Evolutionary conservation across 306 rosid species (phyloP).

Genomic region (peach (Prunus persica)): DNA sequence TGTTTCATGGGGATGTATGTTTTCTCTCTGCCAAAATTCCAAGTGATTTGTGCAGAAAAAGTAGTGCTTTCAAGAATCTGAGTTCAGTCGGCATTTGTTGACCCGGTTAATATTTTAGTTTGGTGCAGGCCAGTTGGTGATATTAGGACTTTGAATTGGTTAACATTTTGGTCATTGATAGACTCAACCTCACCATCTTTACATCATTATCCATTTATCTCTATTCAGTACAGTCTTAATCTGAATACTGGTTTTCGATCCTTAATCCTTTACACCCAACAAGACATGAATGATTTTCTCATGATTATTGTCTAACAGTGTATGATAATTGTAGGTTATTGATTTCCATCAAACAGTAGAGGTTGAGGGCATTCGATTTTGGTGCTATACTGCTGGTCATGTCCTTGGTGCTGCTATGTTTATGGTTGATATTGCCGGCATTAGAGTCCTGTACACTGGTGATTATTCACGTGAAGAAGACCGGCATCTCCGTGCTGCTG

Average conservation of each 20-base stretch:
- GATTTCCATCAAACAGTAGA: constrained; percentile 96
- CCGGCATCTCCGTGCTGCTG: constrained; percentile 94
- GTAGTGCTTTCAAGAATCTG: neutral
- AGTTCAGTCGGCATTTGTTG: neutral
- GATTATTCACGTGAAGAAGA: constrained; percentile 98
- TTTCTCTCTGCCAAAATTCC: neutral
- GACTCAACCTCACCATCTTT: neutral
- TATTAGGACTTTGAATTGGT: neutral
- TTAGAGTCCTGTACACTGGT: constrained; percentile 91
- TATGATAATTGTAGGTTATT: constrained; percentile 61
- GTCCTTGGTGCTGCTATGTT: constrained; percentile 99
- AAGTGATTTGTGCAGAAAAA: neutral
- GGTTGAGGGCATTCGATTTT: constrained; percentile 86
- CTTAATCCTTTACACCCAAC: neutral
- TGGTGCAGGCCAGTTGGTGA: neutral
- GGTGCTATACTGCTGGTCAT: constrained; percentile 99
- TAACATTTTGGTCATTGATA: neutral
- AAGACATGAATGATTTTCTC: neutral
- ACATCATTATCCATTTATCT: neutral
- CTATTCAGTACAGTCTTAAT: neutral
- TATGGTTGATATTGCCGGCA: constrained; percentile 97
- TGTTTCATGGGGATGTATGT: neutral
- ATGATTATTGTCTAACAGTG: constrained; percentile 13
- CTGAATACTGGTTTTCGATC: neutral
- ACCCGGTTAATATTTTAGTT: neutral